Percentiles rank a stretch among this genome's conserved stretches.
phyloP scores from a whole-genome alignment of 495 filamentous ascomycete genomes.

The Penicillium parvum region DNA sequence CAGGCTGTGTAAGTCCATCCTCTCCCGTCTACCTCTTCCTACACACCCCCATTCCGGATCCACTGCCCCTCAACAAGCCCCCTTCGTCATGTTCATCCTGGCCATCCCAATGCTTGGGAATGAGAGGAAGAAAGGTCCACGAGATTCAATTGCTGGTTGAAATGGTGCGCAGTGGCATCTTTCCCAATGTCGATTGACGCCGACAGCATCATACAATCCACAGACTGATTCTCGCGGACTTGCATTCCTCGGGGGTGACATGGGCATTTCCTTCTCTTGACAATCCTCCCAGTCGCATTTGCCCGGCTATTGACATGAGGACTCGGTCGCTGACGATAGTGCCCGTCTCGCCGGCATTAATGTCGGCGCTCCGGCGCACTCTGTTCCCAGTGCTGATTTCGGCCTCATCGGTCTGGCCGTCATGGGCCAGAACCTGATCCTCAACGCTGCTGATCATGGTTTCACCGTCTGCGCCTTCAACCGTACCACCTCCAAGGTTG shows the following conservation, averaged over 20 bases:
- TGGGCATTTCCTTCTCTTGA: conserved; percentile 3
- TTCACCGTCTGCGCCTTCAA: conserved; percentile 97
- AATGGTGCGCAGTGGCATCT: neutral
- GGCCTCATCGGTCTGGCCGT: conserved; percentile 99
- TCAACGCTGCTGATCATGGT: conserved; percentile 94
- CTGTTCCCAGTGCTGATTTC: conserved; percentile 69
- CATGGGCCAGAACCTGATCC: conserved; percentile 98
- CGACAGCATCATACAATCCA: conserved; percentile 2
- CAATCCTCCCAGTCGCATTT: conserved; percentile 9
- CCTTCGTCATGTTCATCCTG: conserved; percentile 7
- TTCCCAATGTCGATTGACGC: neutral
- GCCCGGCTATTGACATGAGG: conserved; percentile 33
- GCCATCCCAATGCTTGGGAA: conserved; percentile 1
- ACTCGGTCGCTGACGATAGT: conserved; percentile 64
- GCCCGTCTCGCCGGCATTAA: conserved; percentile 82
- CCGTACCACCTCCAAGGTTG: conserved; percentile 96
- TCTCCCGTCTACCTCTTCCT: conserved; percentile 11
- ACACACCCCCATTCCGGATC: neutral
- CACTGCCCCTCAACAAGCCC: conserved; percentile 11
- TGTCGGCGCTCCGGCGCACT: conserved; percentile 62
- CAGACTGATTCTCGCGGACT: neutral
- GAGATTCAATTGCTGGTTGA: neutral
- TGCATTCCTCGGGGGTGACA: conserved; percentile 6
- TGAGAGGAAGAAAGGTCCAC: neutral
- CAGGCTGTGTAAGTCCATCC: conserved; percentile 57